phyloP scores from a whole-genome alignment of 2,329 filamentous ascomycete species.

The Fusarium continuum region DNA sequence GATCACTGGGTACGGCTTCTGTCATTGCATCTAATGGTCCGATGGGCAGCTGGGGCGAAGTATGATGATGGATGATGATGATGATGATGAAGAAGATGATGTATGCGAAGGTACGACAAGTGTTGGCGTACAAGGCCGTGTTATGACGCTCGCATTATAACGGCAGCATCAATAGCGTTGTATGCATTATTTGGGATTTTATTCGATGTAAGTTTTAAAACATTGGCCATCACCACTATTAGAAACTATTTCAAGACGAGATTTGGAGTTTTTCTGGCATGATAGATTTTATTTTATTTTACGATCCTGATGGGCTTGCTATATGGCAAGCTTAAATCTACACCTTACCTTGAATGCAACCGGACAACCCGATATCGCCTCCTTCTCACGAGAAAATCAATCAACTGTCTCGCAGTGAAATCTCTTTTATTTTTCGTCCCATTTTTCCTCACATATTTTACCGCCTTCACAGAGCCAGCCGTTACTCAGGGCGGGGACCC shows the following conservation, averaged over 20 bases:
- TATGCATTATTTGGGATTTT: slow-evolving; percentile 9
- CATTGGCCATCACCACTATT: slow-evolving; percentile 28
- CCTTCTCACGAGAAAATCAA: too few relatives aligned
- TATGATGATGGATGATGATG: too few relatives aligned
- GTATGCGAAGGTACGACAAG: slow-evolving; percentile 12
- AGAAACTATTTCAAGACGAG: slow-evolving; percentile 25
- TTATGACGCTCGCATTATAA: slow-evolving; percentile 12
- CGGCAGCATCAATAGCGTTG: slow-evolving; percentile 22
- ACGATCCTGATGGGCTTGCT: slow-evolving; percentile 4
- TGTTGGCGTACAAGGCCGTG: slow-evolving; percentile 3
- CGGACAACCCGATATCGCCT: background rate
- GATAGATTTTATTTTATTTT: slow-evolving; percentile 23
- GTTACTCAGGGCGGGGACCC: slow-evolving; percentile 22
- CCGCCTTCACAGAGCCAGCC: slow-evolving; percentile 17
- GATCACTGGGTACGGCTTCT: slow-evolving; percentile 79
- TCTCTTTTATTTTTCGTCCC: background rate
- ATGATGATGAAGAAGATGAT: too few relatives aligned
- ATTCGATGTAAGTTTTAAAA: slow-evolving; percentile 24
- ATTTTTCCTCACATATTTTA: background rate
- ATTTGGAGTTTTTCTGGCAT: slow-evolving; percentile 20
- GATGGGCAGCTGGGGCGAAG: slow-evolving; percentile 83
- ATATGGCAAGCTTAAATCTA: slow-evolving; percentile 5
- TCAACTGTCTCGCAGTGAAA: background rate
- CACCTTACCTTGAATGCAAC: background rate
- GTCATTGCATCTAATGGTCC: slow-evolving; percentile 72